Conservation (phyloP, 2,329 filamentous ascomycete genomes). For the Calonectria pseudoturangicola region DNA sequence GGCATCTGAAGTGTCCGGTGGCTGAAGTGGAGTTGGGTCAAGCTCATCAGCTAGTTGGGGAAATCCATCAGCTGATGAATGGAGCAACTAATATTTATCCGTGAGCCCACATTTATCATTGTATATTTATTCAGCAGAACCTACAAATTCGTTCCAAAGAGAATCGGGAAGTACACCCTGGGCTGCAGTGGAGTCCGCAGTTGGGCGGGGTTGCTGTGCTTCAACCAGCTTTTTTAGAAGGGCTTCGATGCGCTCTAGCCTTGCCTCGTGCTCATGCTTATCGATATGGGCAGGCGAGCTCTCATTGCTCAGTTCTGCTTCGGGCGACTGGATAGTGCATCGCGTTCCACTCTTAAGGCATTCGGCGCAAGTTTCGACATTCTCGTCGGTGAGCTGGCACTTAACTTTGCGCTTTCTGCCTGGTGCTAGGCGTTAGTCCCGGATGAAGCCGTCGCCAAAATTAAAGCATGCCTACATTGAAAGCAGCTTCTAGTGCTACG, state of each 20-base stretch:
- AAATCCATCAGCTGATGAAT: slow-evolving; percentile 3
- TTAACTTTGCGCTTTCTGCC: slow-evolving; percentile 46
- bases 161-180: slow-evolving; percentile 17
- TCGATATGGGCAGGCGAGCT: not conserved
- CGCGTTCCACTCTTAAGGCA: slow-evolving; percentile 39
- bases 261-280: slow-evolving; percentile 27
- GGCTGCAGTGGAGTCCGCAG: not conserved
- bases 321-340: slow-evolving; percentile 37
- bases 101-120: not conserved
- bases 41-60: not conserved
- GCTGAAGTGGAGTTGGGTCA: not conserved
- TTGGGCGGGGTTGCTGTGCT: slow-evolving; percentile 14
- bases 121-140: not conserved
- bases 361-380: slow-evolving; percentile 39
- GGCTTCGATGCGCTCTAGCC: slow-evolving; percentile 39
- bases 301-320: not conserved
- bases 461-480: slow-evolving; percentile 23
- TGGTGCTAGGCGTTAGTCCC: slow-evolving; percentile 10
- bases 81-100: slow-evolving; percentile 28
- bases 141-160: slow-evolving; percentile 40
- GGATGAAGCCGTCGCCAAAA: too few relatives aligned
- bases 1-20: slow-evolving; percentile 4
- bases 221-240: slow-evolving; percentile 39
- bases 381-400: slow-evolving; percentile 43
- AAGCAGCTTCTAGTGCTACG: slow-evolving; percentile 42